These are phyloP conservation scores for Cutaneotrichosporon sp. DNA, from an alignment of 1,284 basidiomycete genomes.

Conservation along the genomic window DNA sequence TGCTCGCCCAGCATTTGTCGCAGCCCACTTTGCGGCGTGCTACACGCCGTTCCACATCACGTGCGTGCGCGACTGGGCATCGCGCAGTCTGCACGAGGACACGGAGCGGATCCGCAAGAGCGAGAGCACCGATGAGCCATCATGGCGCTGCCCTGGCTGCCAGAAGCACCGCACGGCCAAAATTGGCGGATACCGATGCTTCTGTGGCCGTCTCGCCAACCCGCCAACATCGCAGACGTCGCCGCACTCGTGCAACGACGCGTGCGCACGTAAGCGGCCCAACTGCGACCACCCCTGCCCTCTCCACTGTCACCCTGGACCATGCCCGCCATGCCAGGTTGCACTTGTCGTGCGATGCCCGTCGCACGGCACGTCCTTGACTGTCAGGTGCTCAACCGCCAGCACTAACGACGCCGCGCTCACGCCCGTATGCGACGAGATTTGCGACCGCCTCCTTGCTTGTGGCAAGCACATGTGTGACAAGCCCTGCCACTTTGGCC, in stretches of 20 bases:
- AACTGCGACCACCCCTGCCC: conserved; percentile 66
- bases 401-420: conserved; percentile 46
- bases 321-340: conserved; percentile 66
- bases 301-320: conserved; percentile 64
- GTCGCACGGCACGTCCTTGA: conserved; percentile 58
- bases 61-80: conserved; percentile 70
- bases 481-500: conserved; percentile 64
- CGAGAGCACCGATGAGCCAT: conserved; percentile 49
- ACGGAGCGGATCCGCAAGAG: conserved; percentile 22
- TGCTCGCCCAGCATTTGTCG: conserved; percentile 57
- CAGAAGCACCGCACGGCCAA: conserved; percentile 64
- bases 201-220: conserved; percentile 69
- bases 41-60: conserved; percentile 47
- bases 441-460: conserved; percentile 56
- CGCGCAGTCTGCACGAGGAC: conserved; percentile 63
- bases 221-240: conserved; percentile 65
- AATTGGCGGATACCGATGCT: conserved; percentile 72
- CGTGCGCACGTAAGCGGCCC: conserved; percentile 62
- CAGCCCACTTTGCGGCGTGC: conserved; percentile 50
- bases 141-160: conserved; percentile 82
- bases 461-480: conserved; percentile 63
- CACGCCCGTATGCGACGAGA: conserved; percentile 61
- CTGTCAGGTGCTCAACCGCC: conserved; percentile 59
- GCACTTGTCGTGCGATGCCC: conserved; percentile 59
- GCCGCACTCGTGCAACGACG: conserved; percentile 75